A percentile compares a stretch with the other conserved stretches of the same genome.
phyloP scores from a whole-genome alignment of 108 stramenopile genomes.

The Discostella stelligeroides region DNA sequence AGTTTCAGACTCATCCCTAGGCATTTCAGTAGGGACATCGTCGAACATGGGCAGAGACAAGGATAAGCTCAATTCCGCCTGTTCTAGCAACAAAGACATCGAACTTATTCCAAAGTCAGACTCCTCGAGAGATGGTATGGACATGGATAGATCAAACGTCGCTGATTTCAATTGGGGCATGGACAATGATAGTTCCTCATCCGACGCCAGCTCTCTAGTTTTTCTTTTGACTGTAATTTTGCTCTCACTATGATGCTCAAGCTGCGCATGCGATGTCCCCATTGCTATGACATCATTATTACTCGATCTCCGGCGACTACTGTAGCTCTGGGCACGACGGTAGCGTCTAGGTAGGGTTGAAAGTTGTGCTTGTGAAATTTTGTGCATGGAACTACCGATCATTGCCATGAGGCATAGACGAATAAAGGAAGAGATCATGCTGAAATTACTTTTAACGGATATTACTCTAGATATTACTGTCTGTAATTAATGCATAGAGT shows the following conservation, averaged over 20 bases:
- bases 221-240: not conserved
- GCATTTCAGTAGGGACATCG: not conserved
- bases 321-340: not conserved
- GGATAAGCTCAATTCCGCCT: too few relatives aligned
- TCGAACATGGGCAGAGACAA: not conserved
- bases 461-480: too few relatives aligned
- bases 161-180: not conserved
- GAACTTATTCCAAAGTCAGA: not conserved
- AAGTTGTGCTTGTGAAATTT: slow-evolving; percentile 13
- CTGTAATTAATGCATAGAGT: too few relatives aligned
- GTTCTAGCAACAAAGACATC: not conserved
- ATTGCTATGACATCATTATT: too few relatives aligned
- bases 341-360: slow-evolving; percentile 17
- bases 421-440: too few relatives aligned
- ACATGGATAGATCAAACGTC: not conserved
- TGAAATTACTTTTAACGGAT: too few relatives aligned
- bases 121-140: not conserved
- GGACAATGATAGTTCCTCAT: too few relatives aligned
- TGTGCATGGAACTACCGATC: not conserved
- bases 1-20: not conserved
- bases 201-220: not conserved
- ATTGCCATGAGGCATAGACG: slow-evolving; percentile 7
- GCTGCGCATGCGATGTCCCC: too few relatives aligned
- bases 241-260: not conserved
- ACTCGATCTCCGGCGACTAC: not conserved